Conservation (phyloP, 164 flowering plant genomes). For the Chimonanthus salicifolius region DNA sequence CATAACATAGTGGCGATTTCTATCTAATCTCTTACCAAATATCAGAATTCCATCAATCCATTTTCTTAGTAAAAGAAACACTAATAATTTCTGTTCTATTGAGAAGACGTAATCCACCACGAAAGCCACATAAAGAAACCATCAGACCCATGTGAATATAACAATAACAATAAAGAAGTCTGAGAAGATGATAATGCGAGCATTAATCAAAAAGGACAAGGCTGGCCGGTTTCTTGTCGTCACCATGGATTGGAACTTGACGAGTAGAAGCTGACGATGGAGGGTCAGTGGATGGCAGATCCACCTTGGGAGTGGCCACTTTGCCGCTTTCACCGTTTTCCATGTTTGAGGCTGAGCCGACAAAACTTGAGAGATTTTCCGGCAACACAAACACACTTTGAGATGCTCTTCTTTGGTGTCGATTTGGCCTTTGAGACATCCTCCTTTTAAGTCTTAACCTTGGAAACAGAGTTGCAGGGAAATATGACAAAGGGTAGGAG, state of each 20-base stretch:
- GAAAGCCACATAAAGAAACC: too few relatives aligned
- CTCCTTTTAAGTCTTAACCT: neutral
- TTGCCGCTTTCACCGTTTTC: neutral
- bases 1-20: too few relatives aligned
- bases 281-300: constrained; percentile 3
- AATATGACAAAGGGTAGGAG: too few relatives aligned
- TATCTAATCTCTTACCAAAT: too few relatives aligned
- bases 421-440: constrained; percentile 31
- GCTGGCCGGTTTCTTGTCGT: neutral
- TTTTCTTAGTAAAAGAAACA: too few relatives aligned
- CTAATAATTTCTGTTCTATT: too few relatives aligned
- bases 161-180: too few relatives aligned
- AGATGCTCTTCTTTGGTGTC: constrained; percentile 43
- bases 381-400: constrained; percentile 32
- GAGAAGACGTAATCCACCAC: too few relatives aligned
- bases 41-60: too few relatives aligned
- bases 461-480: too few relatives aligned
- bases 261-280: neutral
- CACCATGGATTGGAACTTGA: neutral
- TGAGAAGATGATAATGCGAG: too few relatives aligned
- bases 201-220: neutral
- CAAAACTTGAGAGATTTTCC: constrained; percentile 19
- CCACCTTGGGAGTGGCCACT: neutral
- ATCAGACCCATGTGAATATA: too few relatives aligned
- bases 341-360: neutral